A percentile compares a stretch with the other conserved stretches of the same genome.
Conservation (phyloP, 2,329 filamentous ascomycete species). For the Thermoascus crustaceus region DNA sequence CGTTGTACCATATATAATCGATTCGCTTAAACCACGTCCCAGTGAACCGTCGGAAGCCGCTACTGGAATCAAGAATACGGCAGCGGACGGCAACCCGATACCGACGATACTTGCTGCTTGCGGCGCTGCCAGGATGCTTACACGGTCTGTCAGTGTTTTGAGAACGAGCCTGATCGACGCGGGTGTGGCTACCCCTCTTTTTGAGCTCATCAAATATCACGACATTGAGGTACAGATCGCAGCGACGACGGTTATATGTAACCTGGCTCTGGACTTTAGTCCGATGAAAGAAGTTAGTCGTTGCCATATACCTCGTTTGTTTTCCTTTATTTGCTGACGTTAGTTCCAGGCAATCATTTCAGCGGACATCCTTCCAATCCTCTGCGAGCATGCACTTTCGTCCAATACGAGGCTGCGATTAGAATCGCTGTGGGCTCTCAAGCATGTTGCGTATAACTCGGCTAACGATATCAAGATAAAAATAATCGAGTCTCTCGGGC, state of each 20-base stretch:
- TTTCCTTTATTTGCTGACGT: constrained; percentile 7
- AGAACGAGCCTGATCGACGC: constrained; percentile 83
- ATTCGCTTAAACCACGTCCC: constrained; percentile 61
- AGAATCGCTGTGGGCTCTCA: constrained; percentile 87
- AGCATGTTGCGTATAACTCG: constrained; percentile 73
- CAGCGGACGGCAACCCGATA: constrained; percentile 66
- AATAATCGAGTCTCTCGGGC: constrained; percentile 67
- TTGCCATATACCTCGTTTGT: neutral
- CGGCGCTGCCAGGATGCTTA: constrained; percentile 69
- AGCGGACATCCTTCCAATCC: constrained; percentile 62
- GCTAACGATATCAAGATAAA: constrained; percentile 64
- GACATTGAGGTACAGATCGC: constrained; percentile 76
- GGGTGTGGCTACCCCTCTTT: constrained; percentile 68
- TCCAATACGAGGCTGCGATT: constrained; percentile 69
- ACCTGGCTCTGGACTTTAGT: constrained; percentile 79
- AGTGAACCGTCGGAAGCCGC: constrained; percentile 19
- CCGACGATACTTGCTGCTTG: constrained; percentile 79
- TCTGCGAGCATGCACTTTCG: constrained; percentile 80
- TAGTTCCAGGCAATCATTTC: constrained; percentile 61
- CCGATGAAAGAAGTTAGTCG: constrained; percentile 74
- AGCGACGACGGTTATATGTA: constrained; percentile 75
- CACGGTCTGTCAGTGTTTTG: constrained; percentile 74
- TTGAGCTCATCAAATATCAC: constrained; percentile 63
- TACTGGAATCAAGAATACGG: constrained; percentile 25
- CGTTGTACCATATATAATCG: constrained; percentile 71